Percentiles rank a stretch among this genome's conserved stretches.
These are phyloP conservation scores for Heritiera fomes DNA, from an alignment of 345 rosid species.

Conservation along the genomic window DNA sequence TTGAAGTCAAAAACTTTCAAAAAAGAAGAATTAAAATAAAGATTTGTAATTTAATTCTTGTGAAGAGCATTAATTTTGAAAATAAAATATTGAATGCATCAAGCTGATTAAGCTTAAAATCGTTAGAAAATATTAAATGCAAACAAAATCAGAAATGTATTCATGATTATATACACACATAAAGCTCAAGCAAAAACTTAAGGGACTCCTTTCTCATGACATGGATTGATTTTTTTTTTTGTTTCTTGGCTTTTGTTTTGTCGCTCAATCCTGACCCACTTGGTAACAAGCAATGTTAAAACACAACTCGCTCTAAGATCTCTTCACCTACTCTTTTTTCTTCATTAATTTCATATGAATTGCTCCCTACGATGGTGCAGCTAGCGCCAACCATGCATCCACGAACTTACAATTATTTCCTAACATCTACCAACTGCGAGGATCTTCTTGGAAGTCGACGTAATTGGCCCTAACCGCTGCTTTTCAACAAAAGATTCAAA, in stretches of 20 bases:
- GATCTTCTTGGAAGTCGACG: background rate
- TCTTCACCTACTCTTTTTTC: background rate
- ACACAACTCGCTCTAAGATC: background rate
- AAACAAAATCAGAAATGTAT: too few species aligned
- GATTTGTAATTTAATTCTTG: too few species aligned
- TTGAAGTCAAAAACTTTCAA: too few species aligned
- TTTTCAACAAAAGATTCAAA: background rate
- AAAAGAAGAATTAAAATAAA: too few species aligned
- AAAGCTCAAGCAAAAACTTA: background rate
- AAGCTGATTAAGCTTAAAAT: too few species aligned
- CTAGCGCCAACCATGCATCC: background rate
- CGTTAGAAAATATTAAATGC: too few species aligned
- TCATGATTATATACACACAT: too few species aligned
- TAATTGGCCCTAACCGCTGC: slow-evolving; percentile 4
- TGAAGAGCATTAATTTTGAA: too few species aligned
- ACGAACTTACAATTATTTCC: slow-evolving; percentile 2
- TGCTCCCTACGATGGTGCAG: background rate
- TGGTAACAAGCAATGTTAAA: background rate
- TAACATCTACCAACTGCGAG: background rate
- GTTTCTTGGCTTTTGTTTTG: background rate
- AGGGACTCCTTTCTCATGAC: background rate
- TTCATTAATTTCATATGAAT: background rate
- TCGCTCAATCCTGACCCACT: background rate
- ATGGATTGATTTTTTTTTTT: background rate
- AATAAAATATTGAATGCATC: too few species aligned